Percentiles rank a stretch among this genome's conserved stretches.
Conservation (phyloP, 1,284 basidiomycete genomes). For the Agroathelia rolfsii region DNA sequence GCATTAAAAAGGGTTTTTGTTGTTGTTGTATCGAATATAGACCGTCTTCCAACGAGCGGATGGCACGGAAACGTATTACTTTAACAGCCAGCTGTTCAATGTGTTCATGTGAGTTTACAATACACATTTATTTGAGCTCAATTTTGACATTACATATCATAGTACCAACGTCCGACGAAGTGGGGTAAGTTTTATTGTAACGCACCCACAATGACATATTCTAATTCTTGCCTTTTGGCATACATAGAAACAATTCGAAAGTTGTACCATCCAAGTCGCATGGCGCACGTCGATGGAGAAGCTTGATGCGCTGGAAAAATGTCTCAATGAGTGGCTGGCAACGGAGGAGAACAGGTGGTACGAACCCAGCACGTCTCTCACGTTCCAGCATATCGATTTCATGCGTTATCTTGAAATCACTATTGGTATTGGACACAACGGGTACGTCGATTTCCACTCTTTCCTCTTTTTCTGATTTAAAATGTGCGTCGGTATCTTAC, state of each 20-base stretch:
- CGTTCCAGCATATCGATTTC: constrained; percentile 48
- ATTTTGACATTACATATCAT: constrained; percentile 3
- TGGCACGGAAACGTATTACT: constrained; percentile 69
- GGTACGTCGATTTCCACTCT: constrained; percentile 28
- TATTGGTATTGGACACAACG: constrained; percentile 60
- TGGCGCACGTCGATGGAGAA: constrained; percentile 67
- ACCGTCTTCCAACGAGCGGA: constrained; percentile 59
- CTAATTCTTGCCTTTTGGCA: constrained; percentile 7
- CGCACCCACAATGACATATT: constrained; percentile 1
- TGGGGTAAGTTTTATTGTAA: constrained; percentile 29
- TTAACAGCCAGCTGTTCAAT: constrained; percentile 62
- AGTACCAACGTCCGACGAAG: constrained; percentile 66
- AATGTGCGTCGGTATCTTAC: constrained; percentile 15
- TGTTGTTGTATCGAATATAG: constrained; percentile 20
- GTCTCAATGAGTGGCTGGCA: constrained; percentile 60
- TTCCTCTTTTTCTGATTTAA: not conserved
- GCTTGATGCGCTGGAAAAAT: constrained; percentile 54
- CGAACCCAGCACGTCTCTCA: constrained; percentile 52
- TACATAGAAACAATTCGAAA: constrained; percentile 55
- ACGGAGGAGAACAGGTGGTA: constrained; percentile 73
- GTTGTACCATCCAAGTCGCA: constrained; percentile 55
- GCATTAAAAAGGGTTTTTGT: no score
- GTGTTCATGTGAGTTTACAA: constrained; percentile 53
- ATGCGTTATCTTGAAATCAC: constrained; percentile 58
- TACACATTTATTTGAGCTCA: constrained; percentile 1